phyloP scores from a whole-genome alignment of 2,329 filamentous ascomycete species.

The Catunica adiposa region DNA sequence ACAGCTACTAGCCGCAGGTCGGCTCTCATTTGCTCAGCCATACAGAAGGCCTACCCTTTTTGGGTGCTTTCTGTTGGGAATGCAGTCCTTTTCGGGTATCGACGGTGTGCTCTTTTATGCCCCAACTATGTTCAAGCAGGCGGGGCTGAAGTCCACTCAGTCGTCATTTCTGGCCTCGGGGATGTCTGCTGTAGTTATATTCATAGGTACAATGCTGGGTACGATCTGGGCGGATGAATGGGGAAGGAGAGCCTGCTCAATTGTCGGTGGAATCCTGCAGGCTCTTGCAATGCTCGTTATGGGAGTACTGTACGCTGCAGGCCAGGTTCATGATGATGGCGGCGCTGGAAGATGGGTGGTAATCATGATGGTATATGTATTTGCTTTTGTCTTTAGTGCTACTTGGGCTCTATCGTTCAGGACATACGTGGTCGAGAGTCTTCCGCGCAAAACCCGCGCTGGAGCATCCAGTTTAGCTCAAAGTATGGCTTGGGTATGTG shows the following conservation, averaged over 20 bases:
- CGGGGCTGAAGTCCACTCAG: conserved; percentile 36
- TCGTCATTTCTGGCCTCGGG: conserved; percentile 42
- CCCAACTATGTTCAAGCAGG: conserved; percentile 41
- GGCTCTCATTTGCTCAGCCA: conserved; percentile 21
- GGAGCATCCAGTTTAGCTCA: conserved; percentile 37
- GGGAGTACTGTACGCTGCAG: conserved; percentile 32
- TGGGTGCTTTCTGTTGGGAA: conserved; percentile 39
- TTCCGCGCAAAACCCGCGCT: conserved; percentile 36
- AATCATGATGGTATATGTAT: conserved; percentile 33
- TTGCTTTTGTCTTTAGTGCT: conserved; percentile 27
- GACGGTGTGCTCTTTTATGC: conserved; percentile 47
- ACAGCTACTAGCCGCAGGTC: conserved; percentile 21
- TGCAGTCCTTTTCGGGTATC: conserved; percentile 44
- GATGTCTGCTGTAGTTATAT: conserved; percentile 39
- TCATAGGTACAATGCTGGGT: conserved; percentile 36
- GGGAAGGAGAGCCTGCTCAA: conserved; percentile 36
- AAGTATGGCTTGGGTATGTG: conserved; percentile 33
- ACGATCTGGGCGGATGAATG: conserved; percentile 38
- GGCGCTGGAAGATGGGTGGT: conserved; percentile 32
- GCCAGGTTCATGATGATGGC: conserved; percentile 22
- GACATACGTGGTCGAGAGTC: conserved; percentile 39
- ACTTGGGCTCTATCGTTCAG: conserved; percentile 38
- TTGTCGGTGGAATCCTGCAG: conserved; percentile 35
- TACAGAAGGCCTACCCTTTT: conserved; percentile 31
- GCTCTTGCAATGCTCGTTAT: conserved; percentile 36